Percentiles rank a stretch among this genome's conserved stretches.
Conservation (phyloP, 257 asterid species). For the Solanum pennellii region DNA sequence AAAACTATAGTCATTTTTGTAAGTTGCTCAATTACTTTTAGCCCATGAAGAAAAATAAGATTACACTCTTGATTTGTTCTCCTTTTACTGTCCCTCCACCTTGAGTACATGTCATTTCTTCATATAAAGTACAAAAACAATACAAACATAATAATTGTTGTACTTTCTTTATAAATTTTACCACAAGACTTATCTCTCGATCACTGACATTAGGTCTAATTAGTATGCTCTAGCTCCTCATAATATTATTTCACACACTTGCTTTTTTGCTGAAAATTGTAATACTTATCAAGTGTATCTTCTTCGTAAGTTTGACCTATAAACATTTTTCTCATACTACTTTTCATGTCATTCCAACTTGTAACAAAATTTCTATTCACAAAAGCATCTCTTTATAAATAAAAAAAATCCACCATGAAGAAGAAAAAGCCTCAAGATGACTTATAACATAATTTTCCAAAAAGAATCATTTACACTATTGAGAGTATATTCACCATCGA, state of each 20-base stretch:
- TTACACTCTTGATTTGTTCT: neutral
- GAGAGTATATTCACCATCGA: neutral
- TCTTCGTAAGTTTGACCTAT: neutral
- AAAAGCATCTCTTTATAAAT: neutral
- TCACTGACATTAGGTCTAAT: neutral
- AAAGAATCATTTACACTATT: neutral
- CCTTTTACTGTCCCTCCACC: neutral
- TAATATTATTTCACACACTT: neutral
- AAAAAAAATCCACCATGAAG: neutral
- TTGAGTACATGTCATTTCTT: neutral
- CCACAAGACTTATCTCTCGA: neutral
- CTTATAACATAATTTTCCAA: neutral
- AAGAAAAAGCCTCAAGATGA: neutral
- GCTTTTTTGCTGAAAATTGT: neutral
- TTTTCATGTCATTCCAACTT: neutral
- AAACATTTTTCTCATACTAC: neutral
- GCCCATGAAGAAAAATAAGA: neutral
- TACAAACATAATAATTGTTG: too few species aligned
- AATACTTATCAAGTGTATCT: neutral
- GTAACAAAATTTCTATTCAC: neutral
- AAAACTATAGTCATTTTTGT: neutral
- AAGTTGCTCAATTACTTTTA: neutral
- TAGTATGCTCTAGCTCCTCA: neutral
- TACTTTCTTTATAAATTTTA: neutral
- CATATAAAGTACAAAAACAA: neutral